A percentile compares a stretch with the other conserved stretches of the same genome.
phyloP scores from a whole-genome alignment of 768 basidiomycete species.

The Termitomyces sp. region DNA sequence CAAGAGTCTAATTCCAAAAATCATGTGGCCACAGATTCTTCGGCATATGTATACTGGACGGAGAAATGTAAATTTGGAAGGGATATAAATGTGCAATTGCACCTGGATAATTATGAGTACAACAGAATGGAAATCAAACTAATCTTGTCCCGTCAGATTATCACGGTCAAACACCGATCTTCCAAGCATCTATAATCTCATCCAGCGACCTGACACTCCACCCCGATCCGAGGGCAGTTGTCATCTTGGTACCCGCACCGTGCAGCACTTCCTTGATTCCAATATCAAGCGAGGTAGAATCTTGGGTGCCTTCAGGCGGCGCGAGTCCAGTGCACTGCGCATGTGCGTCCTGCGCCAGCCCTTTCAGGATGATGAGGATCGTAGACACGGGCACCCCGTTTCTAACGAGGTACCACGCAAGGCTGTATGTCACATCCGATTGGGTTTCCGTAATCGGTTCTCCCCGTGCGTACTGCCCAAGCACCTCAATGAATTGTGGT shows the following conservation, averaged over 20 bases:
- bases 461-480: conserved; percentile 54
- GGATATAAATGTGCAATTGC: no score
- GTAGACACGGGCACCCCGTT: conserved; percentile 69
- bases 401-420: conserved; percentile 69
- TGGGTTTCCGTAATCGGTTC: conserved; percentile 29
- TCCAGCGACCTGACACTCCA: conserved; percentile 70
- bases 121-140: no score
- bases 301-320: conserved; percentile 46
- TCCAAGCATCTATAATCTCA: conserved; percentile 61
- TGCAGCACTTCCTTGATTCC: conserved; percentile 84
- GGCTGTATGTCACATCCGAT: conserved; percentile 28
- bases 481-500: conserved; percentile 34
- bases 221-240: conserved; percentile 59
- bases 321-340: conserved; percentile 43
- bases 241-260: conserved; percentile 78
- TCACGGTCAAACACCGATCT: neutral
- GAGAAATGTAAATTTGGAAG: no score
- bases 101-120: neutral
- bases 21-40: no score
- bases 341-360: conserved; percentile 59
- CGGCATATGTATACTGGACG: no score
- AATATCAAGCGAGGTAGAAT: conserved; percentile 29
- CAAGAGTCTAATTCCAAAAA: no score
- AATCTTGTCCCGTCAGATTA: neutral
- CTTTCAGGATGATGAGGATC: conserved; percentile 53